Percentiles rank a stretch among this genome's conserved stretches.
phyloP scores from a whole-genome alignment of 345 rosid species.

The Sisymbrium irio region DNA sequence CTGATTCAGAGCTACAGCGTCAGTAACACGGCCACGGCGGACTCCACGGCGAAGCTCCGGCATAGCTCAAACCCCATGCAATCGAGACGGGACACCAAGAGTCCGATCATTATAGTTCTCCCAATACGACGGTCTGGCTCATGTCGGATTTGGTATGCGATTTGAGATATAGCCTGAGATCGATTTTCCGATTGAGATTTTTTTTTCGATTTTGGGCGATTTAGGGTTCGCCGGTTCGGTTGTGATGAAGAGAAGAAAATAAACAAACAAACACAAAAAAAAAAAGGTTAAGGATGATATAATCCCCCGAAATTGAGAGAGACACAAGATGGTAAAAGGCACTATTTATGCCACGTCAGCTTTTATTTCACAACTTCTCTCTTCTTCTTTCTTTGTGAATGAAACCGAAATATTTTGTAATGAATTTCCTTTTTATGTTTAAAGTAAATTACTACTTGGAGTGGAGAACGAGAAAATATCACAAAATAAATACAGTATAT shows the following conservation, averaged over 20 bases:
- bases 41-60: constrained; percentile 88
- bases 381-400: no score
- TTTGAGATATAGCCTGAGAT: neutral
- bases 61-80: constrained; percentile 86
- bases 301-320: constrained; percentile 16
- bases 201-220: neutral
- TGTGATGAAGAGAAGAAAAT: constrained; percentile 6
- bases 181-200: constrained; percentile 21
- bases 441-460: no score
- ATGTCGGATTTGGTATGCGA: constrained; percentile 30
- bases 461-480: no score
- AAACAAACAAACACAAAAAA: no score
- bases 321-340: constrained; percentile 16
- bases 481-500: no score
- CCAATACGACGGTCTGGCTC: constrained; percentile 13
- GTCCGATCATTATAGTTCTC: constrained; percentile 49
- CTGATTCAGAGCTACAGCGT: constrained; percentile 33
- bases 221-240: constrained; percentile 47
- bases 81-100: constrained; percentile 42
- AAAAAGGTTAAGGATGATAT: constrained; percentile 8
- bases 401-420: no score
- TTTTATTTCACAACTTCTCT: no score
- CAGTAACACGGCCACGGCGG: constrained; percentile 59
- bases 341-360: constrained; percentile 28
- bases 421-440: no score